Evolutionary conservation across 1,284 basidiomycete genomes (phyloP), one percentile per base, ranked within the genome.

Genomic region (Cutaneotrichosporon curvatum): DNA sequence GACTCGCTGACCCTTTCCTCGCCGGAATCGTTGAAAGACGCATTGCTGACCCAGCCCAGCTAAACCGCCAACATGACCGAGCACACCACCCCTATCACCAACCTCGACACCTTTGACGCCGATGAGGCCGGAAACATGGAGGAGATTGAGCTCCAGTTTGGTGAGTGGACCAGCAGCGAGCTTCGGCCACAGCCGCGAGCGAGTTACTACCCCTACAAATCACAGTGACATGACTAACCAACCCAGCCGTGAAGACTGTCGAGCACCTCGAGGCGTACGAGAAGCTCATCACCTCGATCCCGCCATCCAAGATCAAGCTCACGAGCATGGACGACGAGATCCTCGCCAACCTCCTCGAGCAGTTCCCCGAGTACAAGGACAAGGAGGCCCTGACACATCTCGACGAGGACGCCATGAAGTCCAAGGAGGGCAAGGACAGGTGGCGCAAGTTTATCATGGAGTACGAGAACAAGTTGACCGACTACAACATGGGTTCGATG

Each of bases 211-310:
- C n/a, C n/a, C n/a, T n/a, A n/a, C n/a, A n/a, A n/a, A n/a, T n/a
- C n/a, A 28, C 25, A 7, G 25, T 7, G 25, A 7, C 12, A 42
- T 20, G 16, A 28, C 47, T 44, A 14, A 51, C 39, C 3, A 22
- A 23, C n/a, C 25, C 47, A 48, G 94, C 94, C 21, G 94, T 98
- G 45, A 90, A 86, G 73, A 90, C 90, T 30, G 91, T 97, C 50
- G 90, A 95, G 68, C 89, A 95, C 60, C 87, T 91, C 46, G 87
- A 92, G 77, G 91, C 90, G 6, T 96, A 96, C 75, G 95, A 92
- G 86, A 92, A 90, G 68, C 78, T 98, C 40, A 76, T 97, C 50
- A 85, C 87, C 65, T 84, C 83, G 62, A 80, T 96, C 45, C 70
- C 78, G 35, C 90, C 91, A 38, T 78, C 76, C 46, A 79, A 82